Base-by-base conservation (phyloP, 73 alveolate genomes). In the Breviolum minutum region DNA sequence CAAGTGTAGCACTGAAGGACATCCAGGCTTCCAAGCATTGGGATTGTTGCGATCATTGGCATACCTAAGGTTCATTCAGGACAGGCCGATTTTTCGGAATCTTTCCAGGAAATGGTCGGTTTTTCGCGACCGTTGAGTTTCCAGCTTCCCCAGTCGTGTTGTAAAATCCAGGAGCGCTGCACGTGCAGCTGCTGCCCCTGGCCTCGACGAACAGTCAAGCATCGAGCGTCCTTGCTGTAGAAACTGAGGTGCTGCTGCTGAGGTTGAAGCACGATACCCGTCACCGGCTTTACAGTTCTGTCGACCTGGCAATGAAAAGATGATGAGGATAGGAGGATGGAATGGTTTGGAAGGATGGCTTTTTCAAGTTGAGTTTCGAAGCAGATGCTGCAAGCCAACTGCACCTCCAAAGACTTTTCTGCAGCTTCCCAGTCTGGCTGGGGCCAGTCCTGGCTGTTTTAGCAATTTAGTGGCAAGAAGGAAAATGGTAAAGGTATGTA, bases 31-130 rank as follows among this genome's bases (percentile, higher is more conserved):
- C n/a, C 16, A 70, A 10, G 87, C 98, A 17, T 93, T 93, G 32
- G 98, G 98, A 76, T 93, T 60, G 69, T 93, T 93, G 68, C 98
- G 98, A n/a, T 93, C 70, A n/a, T 30, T 86, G 54, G 87, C 98
- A 22, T 93, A 93, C 83, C 89, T 93, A 19, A 22, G 29, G 30
- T 26, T 60, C 24, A 24, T n/a, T 8, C 0, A 26, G 27, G 29
- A 14, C 84, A 2, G 0, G 54, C 54, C 54, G 54, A 40, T 40
- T 73, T 24, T 13, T 24, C 79, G 4, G 79, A 24, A 69, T 24
- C 26, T 29, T 16, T 24, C 29, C 2, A 14, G 48, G 3, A 40
- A 40, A 40, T 2, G 5, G 54, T 0, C 48, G 79, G 79, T 69
- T 69, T 16, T 19, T 0, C 26, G 4, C 27, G 2, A 2, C 83